phyloP scores from a whole-genome alignment of 805 yeast genomes.

The Saturnispora galanensis region DNA sequence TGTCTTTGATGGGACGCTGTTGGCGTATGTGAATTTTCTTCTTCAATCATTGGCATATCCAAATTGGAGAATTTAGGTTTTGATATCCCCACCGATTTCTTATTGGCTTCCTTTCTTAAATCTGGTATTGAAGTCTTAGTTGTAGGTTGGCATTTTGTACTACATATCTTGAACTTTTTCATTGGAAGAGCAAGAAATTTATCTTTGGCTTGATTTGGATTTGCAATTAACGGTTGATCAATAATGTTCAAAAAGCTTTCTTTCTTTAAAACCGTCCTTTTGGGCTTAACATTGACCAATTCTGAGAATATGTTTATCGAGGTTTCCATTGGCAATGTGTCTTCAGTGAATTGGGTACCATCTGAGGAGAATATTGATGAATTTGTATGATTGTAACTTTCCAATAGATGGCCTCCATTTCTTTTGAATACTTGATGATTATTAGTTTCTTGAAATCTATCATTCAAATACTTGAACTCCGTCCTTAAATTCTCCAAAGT shows the following conservation, averaged over 20 bases:
- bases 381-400: not conserved
- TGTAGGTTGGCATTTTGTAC: constrained; percentile 5
- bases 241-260: constrained; percentile 22
- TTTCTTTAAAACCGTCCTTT: constrained; percentile 19
- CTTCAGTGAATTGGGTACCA: constrained; percentile 8
- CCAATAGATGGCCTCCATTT: not conserved
- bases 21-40: constrained; percentile 3
- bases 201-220: not conserved
- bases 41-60: constrained; percentile 10
- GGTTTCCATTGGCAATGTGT: not conserved
- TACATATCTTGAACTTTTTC: constrained; percentile 7
- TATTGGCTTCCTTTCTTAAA: not conserved
- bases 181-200: constrained; percentile 1
- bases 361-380: constrained; percentile 9
- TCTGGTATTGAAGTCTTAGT: constrained; percentile 8
- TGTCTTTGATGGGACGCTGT: constrained; percentile 13
- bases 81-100: not conserved
- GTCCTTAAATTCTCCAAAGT: constrained; percentile 34
- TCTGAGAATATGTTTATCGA: constrained; percentile 1
- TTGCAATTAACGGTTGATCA: constrained; percentile 6
- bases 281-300: not conserved
- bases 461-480: constrained; percentile 31
- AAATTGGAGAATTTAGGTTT: constrained; percentile 3
- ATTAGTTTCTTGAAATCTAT: constrained; percentile 19
- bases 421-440: constrained; percentile 1